Evolutionary conservation across 345 rosid genomes (phyloP).

Genomic region (Pelargonium nanum): DNA sequence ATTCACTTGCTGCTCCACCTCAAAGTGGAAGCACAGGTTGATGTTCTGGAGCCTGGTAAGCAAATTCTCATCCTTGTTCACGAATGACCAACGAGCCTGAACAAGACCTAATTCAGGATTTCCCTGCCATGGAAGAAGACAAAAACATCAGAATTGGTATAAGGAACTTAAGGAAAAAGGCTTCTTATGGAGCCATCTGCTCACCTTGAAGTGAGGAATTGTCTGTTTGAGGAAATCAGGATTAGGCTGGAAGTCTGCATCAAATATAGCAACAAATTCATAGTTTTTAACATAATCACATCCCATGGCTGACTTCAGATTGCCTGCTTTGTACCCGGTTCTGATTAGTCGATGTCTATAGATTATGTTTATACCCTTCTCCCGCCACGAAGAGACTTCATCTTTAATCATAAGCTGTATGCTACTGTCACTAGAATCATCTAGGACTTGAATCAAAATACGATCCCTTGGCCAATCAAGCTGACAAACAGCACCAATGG

Average conservation of each 20-base stretch:
- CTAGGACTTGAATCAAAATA: slow-evolving; percentile 75
- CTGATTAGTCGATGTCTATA: slow-evolving; percentile 77
- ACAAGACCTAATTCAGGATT: slow-evolving; percentile 75
- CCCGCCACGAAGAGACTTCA: slow-evolving; percentile 59
- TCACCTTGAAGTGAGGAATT: slow-evolving; percentile 76
- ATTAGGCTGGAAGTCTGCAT: slow-evolving; percentile 82
- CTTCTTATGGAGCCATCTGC: no score
- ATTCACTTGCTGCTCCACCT: slow-evolving; percentile 89
- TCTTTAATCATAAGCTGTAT: slow-evolving; percentile 60
- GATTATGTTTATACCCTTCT: slow-evolving; percentile 67
- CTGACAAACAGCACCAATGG: slow-evolving; percentile 69
- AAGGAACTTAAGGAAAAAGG: no score
- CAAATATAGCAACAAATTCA: slow-evolving; percentile 69
- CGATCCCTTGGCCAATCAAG: slow-evolving; percentile 85
- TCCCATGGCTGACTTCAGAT: slow-evolving; percentile 77
- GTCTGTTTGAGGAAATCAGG: slow-evolving; percentile 70
- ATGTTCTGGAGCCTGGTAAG: slow-evolving; percentile 85
- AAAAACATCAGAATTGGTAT: slow-evolving; percentile 1
- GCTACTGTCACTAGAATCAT: slow-evolving; percentile 64
- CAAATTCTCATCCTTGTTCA: slow-evolving; percentile 87
- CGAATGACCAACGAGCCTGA: slow-evolving; percentile 87
- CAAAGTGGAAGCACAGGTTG: slow-evolving; percentile 81
- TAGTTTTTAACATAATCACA: slow-evolving; percentile 76
- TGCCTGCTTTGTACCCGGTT: slow-evolving; percentile 92
- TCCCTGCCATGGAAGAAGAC: slow-evolving; percentile 32